Base-by-base conservation (phyloP, 2,329 filamentous ascomycete species). In the Lachnellula subtilissima region DNA sequence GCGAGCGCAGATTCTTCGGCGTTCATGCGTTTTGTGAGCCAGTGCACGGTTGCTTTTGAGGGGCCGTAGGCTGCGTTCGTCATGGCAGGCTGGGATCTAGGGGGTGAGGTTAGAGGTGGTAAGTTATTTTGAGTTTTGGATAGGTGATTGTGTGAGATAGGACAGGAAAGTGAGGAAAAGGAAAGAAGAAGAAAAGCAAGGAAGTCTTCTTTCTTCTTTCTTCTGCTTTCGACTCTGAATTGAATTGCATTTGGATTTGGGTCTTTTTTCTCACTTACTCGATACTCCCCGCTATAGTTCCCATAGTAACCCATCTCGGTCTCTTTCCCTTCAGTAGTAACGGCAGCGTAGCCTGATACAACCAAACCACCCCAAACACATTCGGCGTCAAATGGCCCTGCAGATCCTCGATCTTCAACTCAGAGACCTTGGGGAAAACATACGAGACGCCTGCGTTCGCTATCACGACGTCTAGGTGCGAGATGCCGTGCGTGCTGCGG, bases 371-470 rank as follows among this genome's bases (percentile, higher is more conserved):
- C 3, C 67, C 67, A 5, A 68, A 50, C 1, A 68, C 63, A 52
- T 72, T 72, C 14, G 63, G 57, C 35, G 65, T 60, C 37, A 67
- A 63, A 19, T 60, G 55, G 12, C 54, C 57, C 14, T 53, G 45
- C 53, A 71, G 54, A 23, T 68, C 66, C 17, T 64, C 54, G 14
- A 59, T 28, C 32, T 61, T 65, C 39, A 70, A 63, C 9, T 68
- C 61, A 23, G 71, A 70, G 5, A 69, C 73, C 4, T 66, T 57
- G 4, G 63, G 64, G 32, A 52, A 61, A 12, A 51, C 32, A 23
- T 59, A 55, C 39, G 65, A 62, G 9, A 69, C 65, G 7, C 70
- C 71, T 1, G 72, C 70, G 57, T 73, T 74, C 9, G 71, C 70
- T 28, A 74, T 65, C 22, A 73, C 66, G 35, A 71, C 54, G 53